Percentiles rank a stretch among this genome's conserved stretches.
These are phyloP conservation scores for Diaporthe nobilis DNA, from an alignment of 2,329 filamentous ascomycete genomes.

Conservation along the genomic window DNA sequence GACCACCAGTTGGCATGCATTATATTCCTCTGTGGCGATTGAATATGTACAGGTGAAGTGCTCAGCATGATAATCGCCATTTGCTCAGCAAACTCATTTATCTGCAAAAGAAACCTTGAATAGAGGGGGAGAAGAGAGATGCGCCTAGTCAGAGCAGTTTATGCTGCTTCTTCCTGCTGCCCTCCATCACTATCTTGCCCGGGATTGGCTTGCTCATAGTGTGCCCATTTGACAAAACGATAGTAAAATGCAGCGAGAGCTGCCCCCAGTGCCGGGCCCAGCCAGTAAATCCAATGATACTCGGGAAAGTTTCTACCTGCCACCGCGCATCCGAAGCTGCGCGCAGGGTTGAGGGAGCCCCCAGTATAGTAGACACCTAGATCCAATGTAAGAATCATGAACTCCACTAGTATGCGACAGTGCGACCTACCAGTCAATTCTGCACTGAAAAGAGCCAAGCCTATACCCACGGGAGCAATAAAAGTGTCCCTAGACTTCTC, in stretches of 20 bases:
- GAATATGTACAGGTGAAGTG: no score
- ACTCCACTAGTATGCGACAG: no score
- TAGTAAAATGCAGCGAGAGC: constrained; percentile 58
- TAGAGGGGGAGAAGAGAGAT: neutral
- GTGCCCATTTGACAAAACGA: constrained; percentile 58
- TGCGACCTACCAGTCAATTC: constrained; percentile 52
- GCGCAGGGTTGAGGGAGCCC: constrained; percentile 59
- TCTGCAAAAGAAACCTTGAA: no score
- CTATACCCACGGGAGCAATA: constrained; percentile 77
- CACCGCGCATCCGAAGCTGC: constrained; percentile 60
- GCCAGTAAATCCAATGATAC: constrained; percentile 62
- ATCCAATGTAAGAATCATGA: neutral
- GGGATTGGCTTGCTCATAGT: constrained; percentile 58
- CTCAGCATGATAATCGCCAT: no score
- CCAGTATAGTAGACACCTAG: constrained; percentile 57
- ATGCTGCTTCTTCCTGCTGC: neutral
- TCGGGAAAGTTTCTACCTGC: constrained; percentile 52
- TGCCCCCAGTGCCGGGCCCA: constrained; percentile 60
- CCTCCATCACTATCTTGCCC: constrained; percentile 50
- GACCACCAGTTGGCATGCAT: no score
- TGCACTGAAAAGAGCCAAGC: constrained; percentile 73
- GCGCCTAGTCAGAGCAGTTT: fast-evolving
- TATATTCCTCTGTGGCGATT: no score
- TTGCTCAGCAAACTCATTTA: no score
- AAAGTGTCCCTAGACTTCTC: constrained; percentile 78